Percentiles rank a stretch among this genome's conserved stretches.
Conservation (phyloP, 2,329 filamentous ascomycete species). For the Ophiostoma populinum region DNA sequence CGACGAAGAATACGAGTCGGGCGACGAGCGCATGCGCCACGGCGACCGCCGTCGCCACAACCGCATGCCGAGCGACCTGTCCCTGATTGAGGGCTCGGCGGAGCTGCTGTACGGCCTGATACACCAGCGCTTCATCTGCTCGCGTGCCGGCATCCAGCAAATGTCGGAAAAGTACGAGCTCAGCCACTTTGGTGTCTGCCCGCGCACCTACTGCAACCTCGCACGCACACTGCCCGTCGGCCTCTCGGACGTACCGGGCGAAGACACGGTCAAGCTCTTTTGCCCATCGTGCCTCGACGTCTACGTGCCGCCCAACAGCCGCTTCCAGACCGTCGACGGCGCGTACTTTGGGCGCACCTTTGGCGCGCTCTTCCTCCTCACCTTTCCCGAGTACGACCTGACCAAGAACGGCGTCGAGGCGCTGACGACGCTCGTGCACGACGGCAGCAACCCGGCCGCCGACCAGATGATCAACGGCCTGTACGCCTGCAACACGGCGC, state of each 20-base stretch:
- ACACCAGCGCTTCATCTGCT: conserved; percentile 96
- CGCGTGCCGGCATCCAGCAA: conserved; percentile 86
- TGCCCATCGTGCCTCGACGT: conserved; percentile 94
- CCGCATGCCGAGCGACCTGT: conserved; percentile 80
- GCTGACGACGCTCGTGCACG: conserved; percentile 21
- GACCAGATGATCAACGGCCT: conserved; percentile 59
- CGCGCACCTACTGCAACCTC: conserved; percentile 81
- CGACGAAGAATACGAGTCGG: conserved; percentile 53
- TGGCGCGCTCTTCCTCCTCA: conserved; percentile 93
- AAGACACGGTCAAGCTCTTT: conserved; percentile 96
- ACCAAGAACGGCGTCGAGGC: conserved; percentile 49
- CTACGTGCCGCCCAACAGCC: conserved; percentile 91
- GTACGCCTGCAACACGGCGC: conserved; percentile 70
- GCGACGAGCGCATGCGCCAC: conserved; percentile 39
- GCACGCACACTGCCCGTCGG: conserved; percentile 86
- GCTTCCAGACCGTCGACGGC: conserved; percentile 93
- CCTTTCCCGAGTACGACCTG: conserved; percentile 89
- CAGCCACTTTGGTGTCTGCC: conserved; percentile 88
- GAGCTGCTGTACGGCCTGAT: conserved; percentile 97
- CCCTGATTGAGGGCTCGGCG: conserved; percentile 92
- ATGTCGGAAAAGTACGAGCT: conserved; percentile 99
- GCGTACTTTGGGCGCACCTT: conserved; percentile 98
- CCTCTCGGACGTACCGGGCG: conserved; percentile 81
- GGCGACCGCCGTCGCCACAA: conserved; percentile 60
- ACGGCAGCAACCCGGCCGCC: conserved; percentile 16